Base-by-base conservation (phyloP, 352 stramenopile species). In the Pythium coloratum region DNA sequence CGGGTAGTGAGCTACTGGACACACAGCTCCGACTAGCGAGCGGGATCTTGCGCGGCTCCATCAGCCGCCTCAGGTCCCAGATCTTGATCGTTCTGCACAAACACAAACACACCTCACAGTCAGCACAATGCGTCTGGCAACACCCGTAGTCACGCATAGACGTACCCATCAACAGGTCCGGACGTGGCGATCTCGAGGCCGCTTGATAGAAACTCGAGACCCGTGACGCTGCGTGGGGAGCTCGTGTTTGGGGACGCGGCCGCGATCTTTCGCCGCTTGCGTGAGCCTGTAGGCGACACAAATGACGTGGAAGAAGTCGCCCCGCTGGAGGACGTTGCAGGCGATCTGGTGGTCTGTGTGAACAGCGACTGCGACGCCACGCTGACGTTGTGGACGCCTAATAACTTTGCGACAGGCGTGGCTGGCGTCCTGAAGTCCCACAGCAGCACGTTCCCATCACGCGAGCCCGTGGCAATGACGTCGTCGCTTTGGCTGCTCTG, bases 361-460 rank as follows among this genome's bases (percentile, higher is more conserved):
- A 54, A 50, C 20, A 46, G 57, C 44, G 44, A 32, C 1, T n/a
- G 30, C 53, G 55, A 56, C 12, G 78, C 62, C 18, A 60, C 59
- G 6, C 62, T 63, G 14, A 65, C 67, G 3, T 68, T 73, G 61
- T 90, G 80, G 18, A 86, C 75, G 40, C 76, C 75, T 2, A 68
- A 59, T 8, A 90, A 46, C 8, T 61, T 64, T 2, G 59, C 64
- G 2, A 88, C 70, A 12, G 72, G 69, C 20, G 0, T 65, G 32
- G 18, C 24, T 16, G 36, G 49, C 47, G 56, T 24, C 16, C 60
- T 73, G 8, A 72, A 76, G 66, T 92, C 84, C 81, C 80, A 91
- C 18, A 92, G 51, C 51, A 88, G 68, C 1, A 92, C 77, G 44
- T 76, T 76, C 34, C 84, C 84, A 67, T 92, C 84, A 6, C 84